These are phyloP conservation scores for Xanthoparmelia taractica DNA, from an alignment of 495 filamentous ascomycete species.

Conservation along the genomic window DNA sequence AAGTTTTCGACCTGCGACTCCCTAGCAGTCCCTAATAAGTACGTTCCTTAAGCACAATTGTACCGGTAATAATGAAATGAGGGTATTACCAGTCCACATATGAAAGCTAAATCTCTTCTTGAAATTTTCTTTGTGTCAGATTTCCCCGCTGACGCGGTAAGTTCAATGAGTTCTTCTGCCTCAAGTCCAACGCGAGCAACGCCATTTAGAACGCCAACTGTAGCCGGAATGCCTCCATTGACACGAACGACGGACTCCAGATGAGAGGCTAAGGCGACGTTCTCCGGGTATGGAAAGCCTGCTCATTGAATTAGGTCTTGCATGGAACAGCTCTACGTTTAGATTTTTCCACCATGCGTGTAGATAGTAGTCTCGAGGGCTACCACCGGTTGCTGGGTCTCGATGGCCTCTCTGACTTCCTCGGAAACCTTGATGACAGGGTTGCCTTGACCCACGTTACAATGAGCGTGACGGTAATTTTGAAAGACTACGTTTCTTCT, in stretches of 20 bases:
- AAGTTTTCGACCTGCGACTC: slow-evolving; percentile 53
- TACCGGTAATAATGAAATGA: neutral
- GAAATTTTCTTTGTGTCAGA: slow-evolving; percentile 70
- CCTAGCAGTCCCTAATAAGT: slow-evolving; percentile 35
- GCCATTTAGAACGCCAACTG: slow-evolving; percentile 76
- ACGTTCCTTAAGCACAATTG: neutral
- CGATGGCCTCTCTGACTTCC: slow-evolving; percentile 70
- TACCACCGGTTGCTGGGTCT: slow-evolving; percentile 68
- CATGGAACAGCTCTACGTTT: neutral
- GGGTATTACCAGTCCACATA: slow-evolving; percentile 63
- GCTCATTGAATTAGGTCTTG: slow-evolving; percentile 30
- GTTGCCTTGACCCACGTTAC: slow-evolving; percentile 26
- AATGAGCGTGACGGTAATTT: neutral
- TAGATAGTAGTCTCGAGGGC: slow-evolving; percentile 90
- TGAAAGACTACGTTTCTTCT: neutral
- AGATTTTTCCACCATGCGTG: slow-evolving; percentile 51
- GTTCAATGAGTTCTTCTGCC: slow-evolving; percentile 57
- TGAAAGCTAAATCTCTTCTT: slow-evolving; percentile 72
- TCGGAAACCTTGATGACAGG: slow-evolving; percentile 67
- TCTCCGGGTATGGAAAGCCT: slow-evolving; percentile 82
- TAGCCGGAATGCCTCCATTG: slow-evolving; percentile 85
- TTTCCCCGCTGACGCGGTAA: slow-evolving; percentile 57
- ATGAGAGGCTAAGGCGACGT: slow-evolving; percentile 57
- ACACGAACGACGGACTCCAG: slow-evolving; percentile 70
- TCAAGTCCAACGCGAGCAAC: slow-evolving; percentile 71